Evolutionary conservation across 768 basidiomycete species (phyloP).

Genomic region (Trametes sanguinea): DNA sequence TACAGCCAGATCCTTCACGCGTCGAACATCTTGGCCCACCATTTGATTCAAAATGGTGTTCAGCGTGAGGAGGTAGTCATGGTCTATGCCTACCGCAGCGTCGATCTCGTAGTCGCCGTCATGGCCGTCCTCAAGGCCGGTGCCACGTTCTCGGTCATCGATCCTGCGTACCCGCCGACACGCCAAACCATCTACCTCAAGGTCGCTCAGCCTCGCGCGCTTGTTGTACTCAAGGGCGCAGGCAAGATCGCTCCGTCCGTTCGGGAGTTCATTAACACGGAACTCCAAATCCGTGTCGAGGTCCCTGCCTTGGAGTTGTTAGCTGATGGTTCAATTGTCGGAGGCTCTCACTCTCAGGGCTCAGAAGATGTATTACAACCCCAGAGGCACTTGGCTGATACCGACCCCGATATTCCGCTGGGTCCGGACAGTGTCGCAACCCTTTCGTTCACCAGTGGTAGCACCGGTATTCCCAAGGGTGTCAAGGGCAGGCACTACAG

Average conservation of each 20-base stretch:
- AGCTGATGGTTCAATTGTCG: conserved; percentile 60
- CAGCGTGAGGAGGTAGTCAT: conserved; percentile 95
- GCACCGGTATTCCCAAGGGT: conserved; percentile 98
- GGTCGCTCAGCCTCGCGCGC: conserved; percentile 89
- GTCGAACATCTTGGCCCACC: conserved; percentile 87
- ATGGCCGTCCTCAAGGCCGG: conserved; percentile 97
- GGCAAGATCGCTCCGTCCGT: conserved; percentile 80
- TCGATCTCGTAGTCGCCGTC: conserved; percentile 95
- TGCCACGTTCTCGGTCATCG: conserved; percentile 96
- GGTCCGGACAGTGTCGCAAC: conserved; percentile 98
- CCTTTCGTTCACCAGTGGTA: conserved; percentile 94
- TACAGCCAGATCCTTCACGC: conserved; percentile 83
- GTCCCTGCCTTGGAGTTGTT: conserved; percentile 86
- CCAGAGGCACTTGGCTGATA: conserved; percentile 55
- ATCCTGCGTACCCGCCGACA: conserved; percentile 94
- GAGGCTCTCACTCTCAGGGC: conserved; percentile 50
- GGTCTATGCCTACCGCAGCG: conserved; percentile 95
- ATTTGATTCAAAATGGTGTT: conserved; percentile 82
- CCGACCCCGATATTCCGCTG: conserved; percentile 78
- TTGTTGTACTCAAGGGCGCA: conserved; percentile 89
- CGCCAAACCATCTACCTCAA: conserved; percentile 91
- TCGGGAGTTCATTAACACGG: conserved; percentile 74
- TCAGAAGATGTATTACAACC: conserved; percentile 60
- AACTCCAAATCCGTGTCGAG: conserved; percentile 85
- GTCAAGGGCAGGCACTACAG: conserved; percentile 94